Base-by-base conservation (phyloP, 495 filamentous ascomycete species). In the Penicillium subrubescens region DNA sequence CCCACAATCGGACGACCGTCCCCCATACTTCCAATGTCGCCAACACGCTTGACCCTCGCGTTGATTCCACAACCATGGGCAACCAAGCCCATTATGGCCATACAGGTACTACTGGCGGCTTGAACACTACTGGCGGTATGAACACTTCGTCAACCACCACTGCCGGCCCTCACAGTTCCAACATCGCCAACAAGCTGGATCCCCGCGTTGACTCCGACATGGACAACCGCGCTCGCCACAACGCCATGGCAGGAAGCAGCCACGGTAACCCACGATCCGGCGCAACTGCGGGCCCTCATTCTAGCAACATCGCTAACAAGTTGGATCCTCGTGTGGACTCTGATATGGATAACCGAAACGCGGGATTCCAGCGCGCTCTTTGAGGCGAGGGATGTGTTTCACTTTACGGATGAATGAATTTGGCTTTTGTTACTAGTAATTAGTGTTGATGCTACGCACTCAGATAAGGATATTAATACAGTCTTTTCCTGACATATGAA, bases 161-260 rank as follows among this genome's bases (percentile, higher is more conserved):
- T 17, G 34, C 68, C n/a, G 66, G 73, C 21, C 75, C 78, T 10
- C 77, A 82, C 58, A 61, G 65, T 12, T 76, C 74, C n/a, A 78
- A 77, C 39, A 4, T 78, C 4, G 72, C 69, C 44, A 84, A 84
- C 66, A 75, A 78, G 50, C 27, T 75, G 1, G 85, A 87, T 62
- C 84, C 86, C 44, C 75, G 77, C 33, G 76, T 86, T 35, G 84
- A 76, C n/a, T 73, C 73, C 7, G 80, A 80, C 44, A 68, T 79
- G 17, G 83, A 83, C 50, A 69, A 77, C 53, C 72, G 77, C 21
- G 69, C 67, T 23, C 65, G 63, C 54, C 57, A 67, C 29, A 37
- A 68, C 48, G 63, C 62, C 53, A 66, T 71, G n/a, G 68, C 51
- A 21, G 77, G 73, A 17, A 71, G 74, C 60, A 81, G 75, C 64